These are phyloP conservation scores for Fusarium sp. DNA, from an alignment of 2,329 filamentous ascomycete species.

Conservation along the genomic window DNA sequence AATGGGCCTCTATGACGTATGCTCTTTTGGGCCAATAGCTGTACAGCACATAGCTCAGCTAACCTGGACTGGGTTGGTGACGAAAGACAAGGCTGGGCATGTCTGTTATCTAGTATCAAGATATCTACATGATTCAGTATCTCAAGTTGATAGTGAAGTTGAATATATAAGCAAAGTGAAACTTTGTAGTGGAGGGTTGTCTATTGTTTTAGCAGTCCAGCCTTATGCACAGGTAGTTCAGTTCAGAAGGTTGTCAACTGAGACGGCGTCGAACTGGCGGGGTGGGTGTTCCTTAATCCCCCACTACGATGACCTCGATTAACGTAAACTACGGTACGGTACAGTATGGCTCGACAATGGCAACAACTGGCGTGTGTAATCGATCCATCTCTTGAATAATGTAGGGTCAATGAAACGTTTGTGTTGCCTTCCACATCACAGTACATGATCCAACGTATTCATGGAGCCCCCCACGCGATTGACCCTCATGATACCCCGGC, in stretches of 20 bases:
- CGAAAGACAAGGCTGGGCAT: slow-evolving; percentile 30
- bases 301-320: slow-evolving; percentile 15
- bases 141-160: background rate
- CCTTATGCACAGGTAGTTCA: slow-evolving; percentile 22
- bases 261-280: slow-evolving; percentile 32
- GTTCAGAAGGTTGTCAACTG: background rate
- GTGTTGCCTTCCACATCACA: slow-evolving; percentile 1
- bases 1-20: slow-evolving; percentile 42
- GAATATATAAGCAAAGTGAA: background rate
- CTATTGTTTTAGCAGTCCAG: background rate
- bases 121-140: background rate
- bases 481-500: slow-evolving; percentile 7
- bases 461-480: slow-evolving; percentile 33
- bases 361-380: slow-evolving; percentile 11
- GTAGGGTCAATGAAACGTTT: background rate
- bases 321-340: background rate
- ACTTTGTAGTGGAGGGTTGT: slow-evolving; percentile 9
- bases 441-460: background rate
- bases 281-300: slow-evolving; percentile 22
- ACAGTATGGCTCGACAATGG: slow-evolving; percentile 12
- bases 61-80: slow-evolving; percentile 20
- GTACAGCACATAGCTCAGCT: slow-evolving; percentile 34
- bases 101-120: slow-evolving; percentile 9
- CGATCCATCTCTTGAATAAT: slow-evolving; percentile 4
- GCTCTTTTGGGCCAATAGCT: slow-evolving; percentile 29